Conservation (phyloP, 139 green algal species). For the Asterochloris sp. region DNA sequence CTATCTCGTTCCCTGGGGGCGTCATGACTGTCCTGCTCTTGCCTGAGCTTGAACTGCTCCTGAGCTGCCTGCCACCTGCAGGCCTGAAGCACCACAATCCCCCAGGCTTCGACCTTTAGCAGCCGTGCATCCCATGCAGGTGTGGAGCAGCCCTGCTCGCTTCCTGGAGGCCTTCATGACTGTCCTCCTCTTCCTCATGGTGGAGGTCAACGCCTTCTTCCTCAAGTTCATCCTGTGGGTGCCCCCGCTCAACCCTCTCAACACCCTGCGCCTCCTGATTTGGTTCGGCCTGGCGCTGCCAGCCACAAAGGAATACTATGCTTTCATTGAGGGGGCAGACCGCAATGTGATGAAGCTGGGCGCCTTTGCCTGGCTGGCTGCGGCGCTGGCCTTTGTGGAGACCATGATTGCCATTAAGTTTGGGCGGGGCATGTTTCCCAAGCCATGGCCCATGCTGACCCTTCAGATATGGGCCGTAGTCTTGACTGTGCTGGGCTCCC, state of each 20-base stretch:
- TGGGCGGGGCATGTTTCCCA: conserved; percentile 57
- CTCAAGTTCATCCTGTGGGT: conserved; percentile 92
- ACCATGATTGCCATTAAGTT: conserved; percentile 82
- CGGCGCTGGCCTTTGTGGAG: conserved; percentile 57
- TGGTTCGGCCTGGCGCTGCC: conserved; percentile 58
- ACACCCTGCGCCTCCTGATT: conserved; percentile 68
- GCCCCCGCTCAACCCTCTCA: conserved; percentile 76
- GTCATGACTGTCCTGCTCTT: no score
- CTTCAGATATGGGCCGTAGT: conserved; percentile 39
- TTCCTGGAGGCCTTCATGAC: conserved; percentile 13
- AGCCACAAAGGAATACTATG: conserved; percentile 72
- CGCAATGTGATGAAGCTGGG: conserved; percentile 70
- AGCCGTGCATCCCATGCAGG: no score
- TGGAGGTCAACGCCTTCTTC: conserved; percentile 93
- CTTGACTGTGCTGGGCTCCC: background rate
- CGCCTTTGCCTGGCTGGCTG: conserved; percentile 75
- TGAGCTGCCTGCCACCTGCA: no score
- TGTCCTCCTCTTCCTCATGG: conserved; percentile 22
- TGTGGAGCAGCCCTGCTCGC: conserved; percentile 1
- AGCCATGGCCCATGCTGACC: conserved; percentile 52
- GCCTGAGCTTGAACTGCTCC: no score
- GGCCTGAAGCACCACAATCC: background rate
- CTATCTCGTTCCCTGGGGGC: no score
- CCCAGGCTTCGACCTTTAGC: background rate
- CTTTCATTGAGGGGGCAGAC: conserved; percentile 63